Conservation (phyloP, 2,329 filamentous ascomycete genomes). For the Ascosphaera pollenicola region DNA sequence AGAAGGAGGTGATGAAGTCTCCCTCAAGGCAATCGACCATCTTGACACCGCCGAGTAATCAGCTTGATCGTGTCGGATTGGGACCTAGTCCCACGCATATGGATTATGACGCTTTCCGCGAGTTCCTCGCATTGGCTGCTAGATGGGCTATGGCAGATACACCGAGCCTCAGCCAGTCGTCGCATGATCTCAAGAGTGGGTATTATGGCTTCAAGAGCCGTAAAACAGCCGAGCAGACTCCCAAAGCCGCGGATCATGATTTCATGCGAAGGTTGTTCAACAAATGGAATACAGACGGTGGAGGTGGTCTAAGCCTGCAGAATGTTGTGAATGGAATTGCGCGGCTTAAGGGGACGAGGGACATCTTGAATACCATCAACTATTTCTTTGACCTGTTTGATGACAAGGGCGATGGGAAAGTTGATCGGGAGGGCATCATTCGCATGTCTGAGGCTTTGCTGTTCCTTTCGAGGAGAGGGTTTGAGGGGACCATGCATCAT, state of each 20-base stretch:
- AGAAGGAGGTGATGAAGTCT: constrained; percentile 29
- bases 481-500: constrained; percentile 51
- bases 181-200: constrained; percentile 28
- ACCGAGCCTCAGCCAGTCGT: constrained; percentile 32
- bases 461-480: constrained; percentile 72
- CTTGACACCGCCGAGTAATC: constrained; percentile 33
- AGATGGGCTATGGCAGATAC: constrained; percentile 89
- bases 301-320: constrained; percentile 60
- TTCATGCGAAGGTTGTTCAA: constrained; percentile 76
- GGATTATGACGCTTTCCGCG: constrained; percentile 92
- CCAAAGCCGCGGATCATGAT: constrained; percentile 74
- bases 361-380: constrained; percentile 94
- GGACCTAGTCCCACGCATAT: constrained; percentile 80
- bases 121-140: constrained; percentile 73
- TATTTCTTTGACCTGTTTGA: constrained; percentile 98
- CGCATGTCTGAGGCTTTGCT: constrained; percentile 84
- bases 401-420: constrained; percentile 70
- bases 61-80: constrained; percentile 69
- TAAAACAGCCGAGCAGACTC: constrained; percentile 8
- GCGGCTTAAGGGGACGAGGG: constrained; percentile 72
- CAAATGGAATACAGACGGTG: constrained; percentile 66
- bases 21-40: constrained; percentile 18
- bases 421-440: constrained; percentile 86
- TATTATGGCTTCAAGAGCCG: constrained; percentile 25
- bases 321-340: constrained; percentile 83